Evolutionary conservation across 805 yeast genomes (phyloP), one percentile per base, ranked within the genome.

Genomic region (Grigorovia transvaalensis): DNA sequence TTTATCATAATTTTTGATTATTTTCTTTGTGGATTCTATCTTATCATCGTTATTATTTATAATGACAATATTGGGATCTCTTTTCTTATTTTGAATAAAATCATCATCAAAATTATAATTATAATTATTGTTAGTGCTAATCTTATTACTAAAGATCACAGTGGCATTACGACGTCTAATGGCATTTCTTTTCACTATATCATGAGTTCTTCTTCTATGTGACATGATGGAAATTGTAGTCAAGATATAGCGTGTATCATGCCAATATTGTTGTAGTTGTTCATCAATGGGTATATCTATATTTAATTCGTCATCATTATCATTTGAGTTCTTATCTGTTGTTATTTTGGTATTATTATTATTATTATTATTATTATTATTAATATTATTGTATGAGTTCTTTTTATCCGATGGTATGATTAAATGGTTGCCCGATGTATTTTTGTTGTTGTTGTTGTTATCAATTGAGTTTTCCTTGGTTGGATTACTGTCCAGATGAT

Each of bases 191-290:
- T 58, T 60, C 6, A 62, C 57, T 11, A 56, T 54, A 9, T 59
- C 57, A 46, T 63, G 59, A 9, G 68, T 63, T 33, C 52, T 53
- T 23, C 64, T 58, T 42, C 67, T 53, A 48, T 62, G 63, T 45
- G 56, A 53, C 61, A 66, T 57, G 15, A 65, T 54, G 6, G 56
- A 48, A 35, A 62, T 52, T 0, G 68, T 59, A 35, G 62, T 57
- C 43, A 50, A 50, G 15, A 65, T 54, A 48, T 61, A 65, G 12
- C 60, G 55, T 2, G 63, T 57, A 41, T 59, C 62, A 8, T 54
- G 54, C 61, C 61, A 61, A 52, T 63, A 59, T 48, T 56, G 59
- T 45, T 59, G 59, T 33, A 63, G 47, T 47, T 59, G 57, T 18
- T 48, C 50, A 53, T 63, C 66, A 6, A 61, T 50, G 15, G 58